Percentiles rank a stretch among this genome's conserved stretches.
phyloP scores from a whole-genome alignment of 148 eudicot genomes.

The Oxyria digyna region DNA sequence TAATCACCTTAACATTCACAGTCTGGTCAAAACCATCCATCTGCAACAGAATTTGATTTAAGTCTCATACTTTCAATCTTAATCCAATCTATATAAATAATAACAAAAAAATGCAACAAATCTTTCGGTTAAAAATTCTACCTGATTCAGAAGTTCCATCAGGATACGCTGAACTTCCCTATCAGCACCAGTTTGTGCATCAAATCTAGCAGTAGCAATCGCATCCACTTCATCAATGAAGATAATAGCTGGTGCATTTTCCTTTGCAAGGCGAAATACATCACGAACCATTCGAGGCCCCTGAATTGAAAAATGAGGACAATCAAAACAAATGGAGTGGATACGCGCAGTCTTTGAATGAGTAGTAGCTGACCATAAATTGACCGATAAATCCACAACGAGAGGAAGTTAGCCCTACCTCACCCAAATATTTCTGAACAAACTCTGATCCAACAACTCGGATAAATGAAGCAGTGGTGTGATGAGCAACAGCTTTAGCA shows the following conservation, averaged over 20 bases:
- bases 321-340: no score
- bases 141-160: slow-evolving; percentile 96
- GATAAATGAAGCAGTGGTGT: slow-evolving; percentile 86
- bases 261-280: slow-evolving; percentile 95
- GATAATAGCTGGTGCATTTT: slow-evolving; percentile 92
- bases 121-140: no score
- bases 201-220: slow-evolving; percentile 94
- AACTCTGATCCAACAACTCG: slow-evolving; percentile 95
- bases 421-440: slow-evolving; percentile 91
- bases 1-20: slow-evolving; percentile 73
- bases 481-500: slow-evolving; percentile 91
- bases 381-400: background rate
- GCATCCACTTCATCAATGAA: slow-evolving; percentile 96
- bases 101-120: no score
- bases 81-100: background rate
- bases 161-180: slow-evolving; percentile 96
- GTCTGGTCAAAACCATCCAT: slow-evolving; percentile 98
- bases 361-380: no score
- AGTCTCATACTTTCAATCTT: background rate
- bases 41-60: slow-evolving; percentile 22
- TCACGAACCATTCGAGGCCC: slow-evolving; percentile 97
- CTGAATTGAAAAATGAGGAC: slow-evolving; percentile 18
- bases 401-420: slow-evolving; percentile 32
- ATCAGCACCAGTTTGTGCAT: slow-evolving; percentile 98
- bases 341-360: no score